These are phyloP conservation scores for Eucalyptus dawsonii DNA, from an alignment of 345 rosid genomes.

Conservation along the genomic window DNA sequence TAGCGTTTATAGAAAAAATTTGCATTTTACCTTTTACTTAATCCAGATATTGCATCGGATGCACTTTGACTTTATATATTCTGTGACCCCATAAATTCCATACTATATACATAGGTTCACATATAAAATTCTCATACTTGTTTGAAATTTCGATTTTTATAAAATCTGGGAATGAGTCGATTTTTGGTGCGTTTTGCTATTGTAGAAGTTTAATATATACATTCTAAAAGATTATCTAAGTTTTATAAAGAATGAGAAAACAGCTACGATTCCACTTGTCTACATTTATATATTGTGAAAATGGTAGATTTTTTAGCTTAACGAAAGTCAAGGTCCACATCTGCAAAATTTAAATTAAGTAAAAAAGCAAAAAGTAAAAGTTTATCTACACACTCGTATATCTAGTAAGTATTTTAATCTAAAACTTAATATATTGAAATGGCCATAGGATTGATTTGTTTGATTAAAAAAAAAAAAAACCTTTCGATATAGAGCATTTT, in stretches of 20 bases:
- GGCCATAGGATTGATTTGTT: background rate
- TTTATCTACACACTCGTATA: background rate
- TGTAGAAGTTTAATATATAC: background rate
- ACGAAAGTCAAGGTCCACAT: background rate
- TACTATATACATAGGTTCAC: background rate
- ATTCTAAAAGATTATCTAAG: background rate
- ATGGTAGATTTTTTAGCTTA: background rate
- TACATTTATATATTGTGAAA: background rate
- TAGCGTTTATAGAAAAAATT: background rate
- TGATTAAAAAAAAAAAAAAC: background rate
- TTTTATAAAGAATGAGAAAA: background rate
- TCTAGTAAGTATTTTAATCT: background rate
- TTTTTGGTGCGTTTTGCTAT: background rate
- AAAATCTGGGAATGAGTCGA: background rate
- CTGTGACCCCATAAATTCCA: background rate
- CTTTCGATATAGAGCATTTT: background rate
- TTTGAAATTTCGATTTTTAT: background rate
- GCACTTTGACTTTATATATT: background rate
- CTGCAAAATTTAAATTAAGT: background rate
- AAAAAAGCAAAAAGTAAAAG: background rate
- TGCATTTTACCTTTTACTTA: background rate
- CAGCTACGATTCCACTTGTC: background rate
- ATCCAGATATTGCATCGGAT: background rate
- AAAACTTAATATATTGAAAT: background rate
- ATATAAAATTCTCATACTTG: background rate